A percentile compares a stretch with the other conserved stretches of the same genome.
These are phyloP conservation scores for Lactarius hatsudake DNA, from an alignment of 768 basidiomycete genomes.

Conservation along the genomic window DNA sequence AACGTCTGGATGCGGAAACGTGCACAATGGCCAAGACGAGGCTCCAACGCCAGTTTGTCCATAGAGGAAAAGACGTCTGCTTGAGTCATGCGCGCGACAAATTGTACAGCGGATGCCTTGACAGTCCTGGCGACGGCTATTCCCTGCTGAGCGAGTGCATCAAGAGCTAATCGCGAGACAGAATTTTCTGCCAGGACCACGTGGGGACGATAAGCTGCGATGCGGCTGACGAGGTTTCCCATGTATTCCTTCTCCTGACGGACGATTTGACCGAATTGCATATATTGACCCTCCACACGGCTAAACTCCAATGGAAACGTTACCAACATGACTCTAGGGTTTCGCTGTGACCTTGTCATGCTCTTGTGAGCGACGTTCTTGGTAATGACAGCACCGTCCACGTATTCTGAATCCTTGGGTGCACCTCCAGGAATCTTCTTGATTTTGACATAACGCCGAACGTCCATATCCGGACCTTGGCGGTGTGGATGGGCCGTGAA, in stretches of 20 bases:
- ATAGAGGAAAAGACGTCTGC: slow-evolving; percentile 94
- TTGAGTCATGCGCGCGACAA: slow-evolving; percentile 91
- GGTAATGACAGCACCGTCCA: slow-evolving; percentile 94
- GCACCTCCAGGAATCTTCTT: slow-evolving; percentile 96
- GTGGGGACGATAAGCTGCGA: slow-evolving; percentile 89
- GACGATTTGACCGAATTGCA: slow-evolving; percentile 87
- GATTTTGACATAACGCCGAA: slow-evolving; percentile 93
- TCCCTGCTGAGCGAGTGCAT: slow-evolving; percentile 77
- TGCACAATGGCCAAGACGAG: slow-evolving; percentile 83
- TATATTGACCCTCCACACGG: slow-evolving; percentile 87
- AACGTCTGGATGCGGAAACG: slow-evolving; percentile 89
- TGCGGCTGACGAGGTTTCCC: slow-evolving; percentile 79
- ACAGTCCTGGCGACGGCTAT: slow-evolving; percentile 90
- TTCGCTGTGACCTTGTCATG: slow-evolving; percentile 79
- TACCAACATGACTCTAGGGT: slow-evolving; percentile 94
- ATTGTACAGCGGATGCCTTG: slow-evolving; percentile 82
- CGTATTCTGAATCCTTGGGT: slow-evolving; percentile 92
- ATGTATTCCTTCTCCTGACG: slow-evolving; percentile 94
- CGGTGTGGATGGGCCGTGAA: slow-evolving; percentile 68
- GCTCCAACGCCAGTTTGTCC: slow-evolving; percentile 88
- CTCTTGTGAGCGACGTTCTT: slow-evolving; percentile 97
- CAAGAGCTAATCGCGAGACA: slow-evolving; percentile 87
- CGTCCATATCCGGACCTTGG: slow-evolving; percentile 92
- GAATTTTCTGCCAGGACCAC: slow-evolving; percentile 89
- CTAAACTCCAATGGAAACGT: slow-evolving; percentile 95